These are phyloP conservation scores for Calonectria fujianensis DNA, from an alignment of 2,329 filamentous ascomycete species.

Conservation along the genomic window DNA sequence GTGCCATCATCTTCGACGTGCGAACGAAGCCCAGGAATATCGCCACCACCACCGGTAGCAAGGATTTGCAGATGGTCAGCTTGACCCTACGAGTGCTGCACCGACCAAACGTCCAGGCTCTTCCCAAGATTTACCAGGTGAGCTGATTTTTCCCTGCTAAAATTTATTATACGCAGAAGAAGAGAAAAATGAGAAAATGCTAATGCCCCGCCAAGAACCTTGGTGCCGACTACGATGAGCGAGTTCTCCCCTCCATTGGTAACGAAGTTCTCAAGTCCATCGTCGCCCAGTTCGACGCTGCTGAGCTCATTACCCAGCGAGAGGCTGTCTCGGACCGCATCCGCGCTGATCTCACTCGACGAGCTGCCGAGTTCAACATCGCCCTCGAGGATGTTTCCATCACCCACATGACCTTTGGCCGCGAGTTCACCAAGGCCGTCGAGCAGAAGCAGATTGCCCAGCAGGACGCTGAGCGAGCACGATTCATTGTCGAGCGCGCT, in stretches of 20 bases:
- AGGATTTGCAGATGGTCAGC: conserved; percentile 99
- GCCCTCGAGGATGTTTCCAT: conserved; percentile 99
- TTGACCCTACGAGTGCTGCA: conserved; percentile 96
- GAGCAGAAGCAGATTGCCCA: conserved; percentile 99
- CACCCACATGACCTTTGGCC: conserved; percentile 99
- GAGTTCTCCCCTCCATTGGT: conserved; percentile 97
- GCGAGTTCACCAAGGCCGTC: conserved; percentile 98
- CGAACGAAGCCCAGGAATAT: conserved; percentile 98
- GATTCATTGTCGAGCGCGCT: conserved; percentile 98
- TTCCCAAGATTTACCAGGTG: conserved; percentile 99
- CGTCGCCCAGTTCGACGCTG: conserved; percentile 98
- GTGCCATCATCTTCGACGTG: conserved; percentile 96
- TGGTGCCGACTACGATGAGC: conserved; percentile 98
- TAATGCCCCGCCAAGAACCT: conserved; percentile 80
- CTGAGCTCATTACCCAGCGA: conserved; percentile 98
- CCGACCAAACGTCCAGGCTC: conserved; percentile 91
- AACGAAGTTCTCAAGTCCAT: conserved; percentile 99
- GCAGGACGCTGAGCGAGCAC: conserved; percentile 96
- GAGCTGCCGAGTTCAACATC: conserved; percentile 98
- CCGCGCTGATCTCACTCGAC: conserved; percentile 91
- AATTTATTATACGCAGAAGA: background rate
- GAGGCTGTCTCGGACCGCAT: conserved; percentile 98
- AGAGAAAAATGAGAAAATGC: conserved; percentile 18
- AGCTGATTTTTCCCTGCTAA: conserved; percentile 23
- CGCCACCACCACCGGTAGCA: conserved; percentile 96